phyloP scores from a whole-genome alignment of 2,329 filamentous ascomycete species.

The Paramyrothecium sp. region DNA sequence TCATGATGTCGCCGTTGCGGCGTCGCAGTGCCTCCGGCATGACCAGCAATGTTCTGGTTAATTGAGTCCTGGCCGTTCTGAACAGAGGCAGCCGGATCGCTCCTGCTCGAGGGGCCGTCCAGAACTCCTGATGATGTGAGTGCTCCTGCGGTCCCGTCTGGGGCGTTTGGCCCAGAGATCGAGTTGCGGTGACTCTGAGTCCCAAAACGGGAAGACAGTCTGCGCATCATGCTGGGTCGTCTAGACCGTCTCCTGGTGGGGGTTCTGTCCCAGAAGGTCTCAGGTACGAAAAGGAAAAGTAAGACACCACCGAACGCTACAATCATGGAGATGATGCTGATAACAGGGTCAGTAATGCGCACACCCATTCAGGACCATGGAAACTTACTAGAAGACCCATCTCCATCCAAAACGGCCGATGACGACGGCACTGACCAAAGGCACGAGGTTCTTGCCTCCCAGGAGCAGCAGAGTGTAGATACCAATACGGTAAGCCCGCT shows the following conservation, averaged over 20 bases:
- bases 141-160: too few species aligned
- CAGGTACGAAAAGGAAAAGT: slow-evolving; percentile 87
- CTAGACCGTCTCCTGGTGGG: slow-evolving; percentile 47
- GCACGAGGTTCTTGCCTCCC: slow-evolving; percentile 88
- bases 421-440: slow-evolving; percentile 80
- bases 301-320: slow-evolving; percentile 68
- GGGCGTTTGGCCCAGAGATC: too few species aligned
- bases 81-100: too few species aligned
- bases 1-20: slow-evolving; percentile 22
- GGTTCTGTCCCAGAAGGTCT: slow-evolving; percentile 92
- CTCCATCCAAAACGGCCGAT: slow-evolving; percentile 79
- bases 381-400: slow-evolving; percentile 81
- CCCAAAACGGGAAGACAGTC: slow-evolving; percentile 42
- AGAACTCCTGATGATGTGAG: too few species aligned
- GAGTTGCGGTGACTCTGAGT: background rate
- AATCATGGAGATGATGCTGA: slow-evolving; percentile 77
- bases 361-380: too few species aligned
- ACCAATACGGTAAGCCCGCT: slow-evolving; percentile 87
- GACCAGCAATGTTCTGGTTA: too few species aligned
- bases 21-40: too few species aligned
- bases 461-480: slow-evolving; percentile 89
- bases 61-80: too few species aligned
- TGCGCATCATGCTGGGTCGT: slow-evolving; percentile 45
- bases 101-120: too few species aligned
- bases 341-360: background rate